Conservation (phyloP, 805 yeast species). For the Clavispora asparagi region DNA sequence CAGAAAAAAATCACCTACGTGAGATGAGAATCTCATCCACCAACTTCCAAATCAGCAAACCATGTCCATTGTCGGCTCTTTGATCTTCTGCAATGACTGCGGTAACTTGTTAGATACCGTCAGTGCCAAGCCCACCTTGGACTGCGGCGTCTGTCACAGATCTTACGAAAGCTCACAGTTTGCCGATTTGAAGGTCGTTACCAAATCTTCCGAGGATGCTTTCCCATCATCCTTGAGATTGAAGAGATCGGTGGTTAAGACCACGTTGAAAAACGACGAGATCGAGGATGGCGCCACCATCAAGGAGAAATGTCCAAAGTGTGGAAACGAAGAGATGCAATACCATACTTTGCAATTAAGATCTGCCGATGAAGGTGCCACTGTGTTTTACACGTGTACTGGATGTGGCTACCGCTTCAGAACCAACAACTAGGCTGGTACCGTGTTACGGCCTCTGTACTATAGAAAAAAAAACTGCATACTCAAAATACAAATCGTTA, state of each 20-base stretch:
- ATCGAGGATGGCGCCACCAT: constrained; percentile 94
- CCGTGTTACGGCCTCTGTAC: background rate
- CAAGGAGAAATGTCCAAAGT: constrained; percentile 96
- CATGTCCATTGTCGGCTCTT: constrained; percentile 94
- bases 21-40: background rate
- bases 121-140: constrained; percentile 42
- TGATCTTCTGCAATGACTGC: constrained; percentile 89
- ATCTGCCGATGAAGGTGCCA: constrained; percentile 99
- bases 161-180: constrained; percentile 48
- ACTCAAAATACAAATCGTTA: background rate
- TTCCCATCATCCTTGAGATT: constrained; percentile 82
- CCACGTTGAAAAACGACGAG: constrained; percentile 69
- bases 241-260: constrained; percentile 87
- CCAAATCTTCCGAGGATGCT: constrained; percentile 86
- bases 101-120: constrained; percentile 82
- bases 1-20: constrained; percentile 1
- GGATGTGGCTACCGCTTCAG: constrained; percentile 89
- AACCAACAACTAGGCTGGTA: constrained; percentile 64
- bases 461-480: background rate
- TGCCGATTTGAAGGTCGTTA: constrained; percentile 76
- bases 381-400: constrained; percentile 96
- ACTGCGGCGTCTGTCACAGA: constrained; percentile 50
- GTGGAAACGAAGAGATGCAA: constrained; percentile 97
- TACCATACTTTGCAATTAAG: constrained; percentile 94
- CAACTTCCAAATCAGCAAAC: background rate